Evolutionary conservation across 805 yeast genomes (phyloP).

Genomic region (Diddensiella caesifluorescens): DNA sequence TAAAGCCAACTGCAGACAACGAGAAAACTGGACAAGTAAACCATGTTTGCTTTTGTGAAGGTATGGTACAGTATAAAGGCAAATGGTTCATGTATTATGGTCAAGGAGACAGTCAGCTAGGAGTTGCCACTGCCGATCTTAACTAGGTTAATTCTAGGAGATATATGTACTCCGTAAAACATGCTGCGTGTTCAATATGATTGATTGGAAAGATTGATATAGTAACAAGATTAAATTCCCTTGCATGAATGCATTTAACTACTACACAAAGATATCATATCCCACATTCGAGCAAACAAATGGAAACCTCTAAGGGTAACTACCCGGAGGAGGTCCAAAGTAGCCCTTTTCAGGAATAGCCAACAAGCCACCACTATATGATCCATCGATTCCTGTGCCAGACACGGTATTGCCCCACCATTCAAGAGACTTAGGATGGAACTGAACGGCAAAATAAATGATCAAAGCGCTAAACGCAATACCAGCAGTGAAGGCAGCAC

Average conservation of each 20-base stretch:
- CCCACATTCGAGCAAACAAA: too few species aligned
- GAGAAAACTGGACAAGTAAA: constrained; percentile 9
- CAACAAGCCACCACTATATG: constrained; percentile 8
- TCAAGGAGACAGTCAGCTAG: constrained; percentile 11
- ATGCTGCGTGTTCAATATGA: too few species aligned
- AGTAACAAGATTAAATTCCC: too few species aligned
- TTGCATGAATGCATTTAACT: too few species aligned
- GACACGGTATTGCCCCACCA: constrained; percentile 62
- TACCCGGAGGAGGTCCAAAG: constrained; percentile 30
- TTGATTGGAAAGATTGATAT: too few species aligned
- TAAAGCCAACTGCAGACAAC: constrained; percentile 6
- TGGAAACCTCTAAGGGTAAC: constrained; percentile 15
- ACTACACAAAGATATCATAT: too few species aligned
- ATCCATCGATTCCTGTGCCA: constrained; percentile 25
- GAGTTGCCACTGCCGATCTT: constrained; percentile 6
- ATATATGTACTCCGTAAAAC: too few species aligned
- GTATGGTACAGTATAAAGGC: constrained; percentile 8
- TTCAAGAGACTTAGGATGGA: constrained; percentile 32
- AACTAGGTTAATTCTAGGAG: not conserved
- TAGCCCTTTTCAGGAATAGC: constrained; percentile 25
- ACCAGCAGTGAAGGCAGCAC: constrained; percentile 56
- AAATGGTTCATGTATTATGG: constrained; percentile 12
- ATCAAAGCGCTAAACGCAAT: constrained; percentile 54
- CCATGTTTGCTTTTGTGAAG: constrained; percentile 12
- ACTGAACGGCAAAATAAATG: constrained; percentile 49